Evolutionary conservation across 352 stramenopile genomes (phyloP).

Genomic region (Lagenidium giganteum): DNA sequence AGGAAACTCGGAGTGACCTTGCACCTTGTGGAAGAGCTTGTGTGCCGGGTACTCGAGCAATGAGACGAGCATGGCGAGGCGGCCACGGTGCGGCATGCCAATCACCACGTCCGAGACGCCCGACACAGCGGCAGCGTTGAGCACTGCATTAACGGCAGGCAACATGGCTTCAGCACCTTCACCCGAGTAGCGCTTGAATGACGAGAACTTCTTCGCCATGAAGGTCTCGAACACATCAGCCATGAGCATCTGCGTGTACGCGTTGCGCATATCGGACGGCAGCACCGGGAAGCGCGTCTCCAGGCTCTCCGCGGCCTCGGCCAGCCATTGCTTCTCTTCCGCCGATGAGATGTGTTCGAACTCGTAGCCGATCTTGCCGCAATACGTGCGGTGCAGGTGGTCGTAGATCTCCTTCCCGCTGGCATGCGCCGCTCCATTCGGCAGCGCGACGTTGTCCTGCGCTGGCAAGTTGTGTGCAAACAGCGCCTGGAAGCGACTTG

Average conservation of each 20-base stretch:
- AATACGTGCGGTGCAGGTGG: constrained; percentile 57
- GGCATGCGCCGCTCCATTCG: no score
- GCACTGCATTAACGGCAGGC: constrained; percentile 60
- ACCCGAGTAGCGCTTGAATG: constrained; percentile 85
- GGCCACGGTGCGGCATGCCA: constrained; percentile 82
- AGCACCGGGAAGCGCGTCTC: constrained; percentile 36
- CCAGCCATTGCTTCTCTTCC: constrained; percentile 70
- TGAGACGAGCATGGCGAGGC: constrained; percentile 67
- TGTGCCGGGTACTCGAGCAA: constrained; percentile 78
- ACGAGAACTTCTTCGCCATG: constrained; percentile 81
- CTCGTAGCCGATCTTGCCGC: constrained; percentile 77
- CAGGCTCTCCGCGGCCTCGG: constrained; percentile 41
- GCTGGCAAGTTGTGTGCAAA: constrained; percentile 18
- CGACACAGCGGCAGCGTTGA: constrained; percentile 40
- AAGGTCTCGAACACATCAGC: constrained; percentile 84
- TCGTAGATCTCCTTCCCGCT: constrained; percentile 55
- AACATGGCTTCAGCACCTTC: constrained; percentile 84
- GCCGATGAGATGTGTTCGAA: constrained; percentile 62
- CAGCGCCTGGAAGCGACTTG: constrained; percentile 49
- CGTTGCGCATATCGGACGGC: constrained; percentile 70
- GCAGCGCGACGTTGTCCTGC: constrained; percentile 18
- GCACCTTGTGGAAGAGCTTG: constrained; percentile 84
- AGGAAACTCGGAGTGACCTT: constrained; percentile 68
- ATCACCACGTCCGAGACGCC: constrained; percentile 77
- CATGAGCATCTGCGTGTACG: constrained; percentile 73